Base-by-base conservation (phyloP, 2,329 filamentous ascomycete genomes). In the Botrytis cinerea region DNA sequence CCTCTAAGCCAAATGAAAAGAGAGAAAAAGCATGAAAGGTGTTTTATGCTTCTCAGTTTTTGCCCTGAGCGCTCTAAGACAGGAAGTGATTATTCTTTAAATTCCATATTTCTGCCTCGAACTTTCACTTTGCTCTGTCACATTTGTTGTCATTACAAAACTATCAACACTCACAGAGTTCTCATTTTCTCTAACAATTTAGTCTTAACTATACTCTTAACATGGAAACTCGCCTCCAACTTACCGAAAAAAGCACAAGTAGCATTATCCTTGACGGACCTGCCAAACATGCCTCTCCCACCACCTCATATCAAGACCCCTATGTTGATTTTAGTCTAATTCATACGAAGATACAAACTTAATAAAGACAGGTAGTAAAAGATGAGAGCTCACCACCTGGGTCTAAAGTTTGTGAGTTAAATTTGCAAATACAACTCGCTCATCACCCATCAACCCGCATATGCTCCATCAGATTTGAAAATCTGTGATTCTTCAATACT, bases 141-240 rank as follows among this genome's bases (percentile, higher is more conserved):
- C 5, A n/a, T 14, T 16, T 7, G 10, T 16, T 51, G 48, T 51
- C 25, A 1, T 14, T 51, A n/a, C 10, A n/a, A 0, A n/a, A n/a
- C 1, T 7, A 3, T 2, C 4, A 16, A 25, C 25, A 3, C 10
- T 25, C 4, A n/a, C 4, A 51, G 1, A n/a, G 1, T 14, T n/a
- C 2, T 38, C 10, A 16, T 8, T 16, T 14, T 60, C 20, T 51
- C 12, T 16, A n/a, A 51, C 14, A 2, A 0, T 51, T 16, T 6
- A 51, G 12, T 51, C n/a, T n/a, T 25, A 51, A 16, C 48, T 51
- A 51, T 51, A n/a, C 25, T 0, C 14, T 20, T 22, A 35, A 18
- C 3, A 4, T 32, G 2, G 25, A 3, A 14, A 38, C 10, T 14
- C 20, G 20, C 2, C 28, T 22, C 10, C 20, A 32, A 60, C 12